Evolutionary conservation across 306 rosid genomes (phyloP).

Genomic region (Rosa rugosa): DNA sequence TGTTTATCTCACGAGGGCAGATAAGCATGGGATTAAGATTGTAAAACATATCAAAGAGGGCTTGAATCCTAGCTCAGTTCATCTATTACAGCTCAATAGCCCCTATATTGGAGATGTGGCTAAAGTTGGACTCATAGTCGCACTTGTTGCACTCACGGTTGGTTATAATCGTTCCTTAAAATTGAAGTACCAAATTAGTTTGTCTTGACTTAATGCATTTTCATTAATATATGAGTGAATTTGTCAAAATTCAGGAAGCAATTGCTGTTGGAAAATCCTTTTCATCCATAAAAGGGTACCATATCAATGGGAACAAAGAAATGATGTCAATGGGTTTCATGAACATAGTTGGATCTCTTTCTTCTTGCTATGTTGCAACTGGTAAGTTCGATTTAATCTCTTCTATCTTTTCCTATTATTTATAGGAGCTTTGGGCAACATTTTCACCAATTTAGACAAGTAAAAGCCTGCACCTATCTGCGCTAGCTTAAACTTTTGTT

Average conservation of each 20-base stretch:
- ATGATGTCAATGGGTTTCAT: constrained; percentile 76
- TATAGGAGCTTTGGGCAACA: background rate
- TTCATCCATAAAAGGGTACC: constrained; percentile 75
- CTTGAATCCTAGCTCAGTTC: constrained; percentile 69
- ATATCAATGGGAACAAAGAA: constrained; percentile 81
- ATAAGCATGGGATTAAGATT: constrained; percentile 65
- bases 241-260: constrained; percentile 55
- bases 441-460: background rate
- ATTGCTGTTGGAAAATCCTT: constrained; percentile 89
- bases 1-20: constrained; percentile 64
- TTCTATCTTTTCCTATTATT: too few relatives aligned
- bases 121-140: constrained; percentile 61
- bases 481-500: background rate
- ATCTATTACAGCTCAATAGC: constrained; percentile 44
- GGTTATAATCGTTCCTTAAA: background rate
- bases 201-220: background rate
- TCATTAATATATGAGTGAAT: background rate
- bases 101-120: constrained; percentile 50
- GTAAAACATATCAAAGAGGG: constrained; percentile 79
- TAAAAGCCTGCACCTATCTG: background rate
- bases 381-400: constrained; percentile 37
- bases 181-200: background rate
- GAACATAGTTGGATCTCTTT: constrained; percentile 81
- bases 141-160: constrained; percentile 78
- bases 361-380: constrained; percentile 90